Evolutionary conservation across 495 filamentous ascomycete species (phyloP).

Genomic region (Immersiella caudata): DNA sequence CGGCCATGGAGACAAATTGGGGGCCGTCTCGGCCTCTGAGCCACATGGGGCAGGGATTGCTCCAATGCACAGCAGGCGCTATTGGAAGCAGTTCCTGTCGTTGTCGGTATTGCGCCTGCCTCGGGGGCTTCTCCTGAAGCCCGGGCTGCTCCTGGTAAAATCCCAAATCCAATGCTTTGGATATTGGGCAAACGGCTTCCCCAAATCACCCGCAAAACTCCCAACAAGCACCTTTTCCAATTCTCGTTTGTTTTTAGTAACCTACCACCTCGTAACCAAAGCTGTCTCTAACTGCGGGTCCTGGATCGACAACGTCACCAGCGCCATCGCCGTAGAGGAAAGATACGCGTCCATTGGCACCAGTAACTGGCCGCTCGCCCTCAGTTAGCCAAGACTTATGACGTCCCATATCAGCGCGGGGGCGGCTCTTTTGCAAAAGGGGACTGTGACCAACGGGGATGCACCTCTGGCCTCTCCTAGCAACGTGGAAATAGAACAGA

Average conservation of each 20-base stretch:
- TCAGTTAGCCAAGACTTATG: neutral
- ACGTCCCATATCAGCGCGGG: constrained; percentile 13
- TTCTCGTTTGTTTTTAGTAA: neutral
- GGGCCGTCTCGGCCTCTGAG: constrained; percentile 1
- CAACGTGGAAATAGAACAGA: neutral
- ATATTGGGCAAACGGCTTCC: neutral
- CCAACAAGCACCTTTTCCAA: neutral
- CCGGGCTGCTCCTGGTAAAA: neutral
- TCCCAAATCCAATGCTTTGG: neutral
- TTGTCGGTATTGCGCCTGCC: neutral
- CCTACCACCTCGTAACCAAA: too few species aligned
- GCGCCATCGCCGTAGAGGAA: neutral
- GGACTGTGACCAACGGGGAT: neutral
- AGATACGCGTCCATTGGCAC: constrained; percentile 1
- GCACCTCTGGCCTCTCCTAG: neutral
- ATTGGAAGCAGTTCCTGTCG: neutral
- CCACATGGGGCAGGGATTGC: constrained; percentile 10
- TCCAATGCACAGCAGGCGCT: neutral
- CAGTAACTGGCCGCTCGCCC: neutral
- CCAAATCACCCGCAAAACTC: constrained; percentile 14
- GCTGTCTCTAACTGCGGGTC: too few species aligned
- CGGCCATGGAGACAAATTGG: neutral
- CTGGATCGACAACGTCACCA: neutral
- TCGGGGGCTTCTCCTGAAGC: neutral
- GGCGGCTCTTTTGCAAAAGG: constrained; percentile 15